A percentile compares a stretch with the other conserved stretches of the same genome.
Conservation (phyloP, 257 asterid species). For the Salvia rosmarinus region DNA sequence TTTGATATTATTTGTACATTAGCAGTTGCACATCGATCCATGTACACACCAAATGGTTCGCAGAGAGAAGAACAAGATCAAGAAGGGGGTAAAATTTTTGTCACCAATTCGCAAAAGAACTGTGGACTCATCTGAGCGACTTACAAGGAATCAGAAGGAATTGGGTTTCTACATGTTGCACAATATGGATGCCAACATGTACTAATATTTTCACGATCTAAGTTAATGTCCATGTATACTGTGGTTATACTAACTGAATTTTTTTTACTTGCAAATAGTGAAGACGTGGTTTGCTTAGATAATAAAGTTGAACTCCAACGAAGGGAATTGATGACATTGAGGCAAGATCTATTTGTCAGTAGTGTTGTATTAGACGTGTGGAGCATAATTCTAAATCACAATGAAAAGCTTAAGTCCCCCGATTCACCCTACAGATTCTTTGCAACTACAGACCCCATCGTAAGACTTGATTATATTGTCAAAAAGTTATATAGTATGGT, state of each 20-base stretch:
- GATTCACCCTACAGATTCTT: background rate
- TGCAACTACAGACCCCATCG: background rate
- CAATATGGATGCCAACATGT: background rate
- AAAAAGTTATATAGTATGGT: too few relatives aligned
- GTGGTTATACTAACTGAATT: background rate
- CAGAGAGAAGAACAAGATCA: background rate
- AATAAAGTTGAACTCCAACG: background rate
- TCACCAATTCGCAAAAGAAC: background rate
- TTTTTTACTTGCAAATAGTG: background rate
- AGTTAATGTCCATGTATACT: background rate
- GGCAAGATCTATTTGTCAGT: background rate
- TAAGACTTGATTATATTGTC: background rate
- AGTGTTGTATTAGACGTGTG: background rate
- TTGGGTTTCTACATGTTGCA: conserved; percentile 1
- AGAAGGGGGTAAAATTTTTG: background rate
- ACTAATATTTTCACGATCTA: background rate
- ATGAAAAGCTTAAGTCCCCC: background rate
- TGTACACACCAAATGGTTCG: background rate
- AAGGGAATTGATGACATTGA: background rate
- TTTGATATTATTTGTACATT: too few relatives aligned
- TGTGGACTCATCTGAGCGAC: background rate
- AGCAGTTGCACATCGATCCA: background rate
- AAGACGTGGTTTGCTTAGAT: background rate
- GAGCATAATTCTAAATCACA: background rate
- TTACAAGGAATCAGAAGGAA: background rate